Evolutionary conservation across 2,329 filamentous ascomycete species (phyloP).

Genomic region (Neopestalotiopsis sp.): DNA sequence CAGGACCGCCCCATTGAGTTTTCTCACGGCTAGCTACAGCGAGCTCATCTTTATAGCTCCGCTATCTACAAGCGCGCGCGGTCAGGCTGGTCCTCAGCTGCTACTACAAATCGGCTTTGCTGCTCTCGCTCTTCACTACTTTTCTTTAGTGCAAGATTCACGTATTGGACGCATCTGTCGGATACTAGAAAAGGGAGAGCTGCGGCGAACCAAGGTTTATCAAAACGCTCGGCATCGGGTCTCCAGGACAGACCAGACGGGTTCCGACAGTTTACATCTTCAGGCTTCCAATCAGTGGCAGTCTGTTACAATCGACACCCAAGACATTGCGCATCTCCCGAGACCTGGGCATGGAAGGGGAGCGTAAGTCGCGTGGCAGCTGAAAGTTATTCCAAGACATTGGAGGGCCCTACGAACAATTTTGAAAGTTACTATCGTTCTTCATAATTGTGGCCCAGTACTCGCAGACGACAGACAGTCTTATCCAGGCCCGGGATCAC

Average conservation of each 20-base stretch:
- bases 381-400: slow-evolving; percentile 22
- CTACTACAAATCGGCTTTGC: background rate
- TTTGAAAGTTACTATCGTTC: slow-evolving; percentile 18
- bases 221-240: slow-evolving; percentile 13
- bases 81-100: background rate
- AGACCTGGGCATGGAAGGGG: slow-evolving; percentile 22
- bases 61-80: background rate
- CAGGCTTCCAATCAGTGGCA: slow-evolving; percentile 31
- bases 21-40: background rate
- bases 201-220: background rate
- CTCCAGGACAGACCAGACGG: slow-evolving; percentile 23
- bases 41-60: slow-evolving; percentile 1
- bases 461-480: slow-evolving; percentile 17
- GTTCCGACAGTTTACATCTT: slow-evolving; percentile 29
- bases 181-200: slow-evolving; percentile 5
- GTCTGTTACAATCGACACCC: slow-evolving; percentile 26
- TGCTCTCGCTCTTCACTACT: background rate
- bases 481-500: background rate
- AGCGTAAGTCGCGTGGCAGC: slow-evolving; percentile 5
- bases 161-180: background rate
- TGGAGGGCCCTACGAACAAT: slow-evolving; percentile 21
- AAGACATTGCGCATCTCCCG: slow-evolving; percentile 31
- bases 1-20: background rate
- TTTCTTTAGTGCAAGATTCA: background rate
- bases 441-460: slow-evolving; percentile 26